Evolutionary conservation across 768 basidiomycete genomes (phyloP), one percentile per base, ranked within the genome.

Genomic region (Leucocoprinus birnbaumii): DNA sequence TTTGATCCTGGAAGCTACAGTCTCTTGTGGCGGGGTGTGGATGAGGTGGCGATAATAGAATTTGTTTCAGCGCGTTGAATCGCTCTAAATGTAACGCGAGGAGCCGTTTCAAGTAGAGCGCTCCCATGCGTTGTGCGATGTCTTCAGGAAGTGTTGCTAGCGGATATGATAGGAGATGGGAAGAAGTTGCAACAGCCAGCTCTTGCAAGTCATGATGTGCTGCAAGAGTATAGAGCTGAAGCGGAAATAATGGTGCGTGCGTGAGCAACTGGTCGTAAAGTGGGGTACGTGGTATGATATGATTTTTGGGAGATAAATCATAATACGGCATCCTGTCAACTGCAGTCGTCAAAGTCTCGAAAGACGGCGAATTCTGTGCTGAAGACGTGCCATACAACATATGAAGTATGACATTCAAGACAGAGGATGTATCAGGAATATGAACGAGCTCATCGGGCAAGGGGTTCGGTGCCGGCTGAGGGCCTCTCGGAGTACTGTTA

Each of bases 351-450:
- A 85, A 67, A 14, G 73, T 73, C 34, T 80, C 73, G 25, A 80
- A 68, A 16, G 73, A 65, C 10, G 83, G 82, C 10, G 75, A 70
- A 62, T 80, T 80, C 45, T 78, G 80, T 21, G 75, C 67, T 59
- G 74, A 77, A 14, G 80, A 69, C 43, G 76, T 65, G 53, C 73
- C 66, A 60, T 85, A 85, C 25, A 82, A 58, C 13, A 74, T 65
- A 60, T 85, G 81, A 27, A 85, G 65, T 22, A 85, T 59, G 59
- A 85, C 64, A 55, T 83, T 83, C 56, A 85, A 64, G 3, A 77
- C 65, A 0, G 62, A 62, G 0, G 84, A 76, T 13, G 71, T 55
- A 57, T 82, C 76, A 2, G 74, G 64, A 31, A 82, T 58, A 19
- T 71, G 57, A 37, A 82, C 57, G 21, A 82, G 68, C 11, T 71